Conservation (phyloP, 257 asterid species). For the Verbascum thapsus region DNA sequence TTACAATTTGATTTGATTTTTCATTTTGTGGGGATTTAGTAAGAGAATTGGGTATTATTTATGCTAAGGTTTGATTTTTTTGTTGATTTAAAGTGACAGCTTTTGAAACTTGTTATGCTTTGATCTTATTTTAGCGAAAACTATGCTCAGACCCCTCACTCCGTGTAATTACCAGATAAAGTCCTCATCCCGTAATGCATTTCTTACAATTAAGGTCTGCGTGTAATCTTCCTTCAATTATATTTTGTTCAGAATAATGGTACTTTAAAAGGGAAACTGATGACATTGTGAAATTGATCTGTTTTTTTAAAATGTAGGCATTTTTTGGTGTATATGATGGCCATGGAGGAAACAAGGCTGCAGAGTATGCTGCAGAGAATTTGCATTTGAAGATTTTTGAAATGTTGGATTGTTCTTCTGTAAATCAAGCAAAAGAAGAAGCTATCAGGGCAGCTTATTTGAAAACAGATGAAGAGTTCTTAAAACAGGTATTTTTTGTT, state of each 20-base stretch:
- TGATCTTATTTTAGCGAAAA: too few relatives aligned
- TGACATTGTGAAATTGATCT: conserved; percentile 5
- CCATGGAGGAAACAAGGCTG: conserved; percentile 91
- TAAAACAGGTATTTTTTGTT: conserved; percentile 64
- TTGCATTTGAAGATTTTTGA: conserved; percentile 64
- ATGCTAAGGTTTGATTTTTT: neutral
- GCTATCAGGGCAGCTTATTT: conserved; percentile 63
- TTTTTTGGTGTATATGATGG: conserved; percentile 98
- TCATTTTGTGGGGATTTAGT: neutral
- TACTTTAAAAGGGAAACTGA: neutral
- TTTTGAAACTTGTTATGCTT: too few relatives aligned
- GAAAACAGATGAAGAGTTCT: conserved; percentile 80
- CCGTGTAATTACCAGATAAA: too few relatives aligned
- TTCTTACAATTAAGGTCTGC: too few relatives aligned
- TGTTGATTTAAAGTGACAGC: too few relatives aligned
- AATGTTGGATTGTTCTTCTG: conserved; percentile 49
- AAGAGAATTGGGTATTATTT: neutral
- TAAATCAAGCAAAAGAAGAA: conserved; percentile 48
- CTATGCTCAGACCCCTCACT: too few relatives aligned
- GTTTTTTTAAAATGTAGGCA: conserved; percentile 46
- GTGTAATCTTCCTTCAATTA: too few relatives aligned
- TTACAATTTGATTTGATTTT: neutral
- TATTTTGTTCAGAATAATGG: too few relatives aligned
- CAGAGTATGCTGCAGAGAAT: conserved; percentile 74
- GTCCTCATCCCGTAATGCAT: too few relatives aligned